Conservation (phyloP, 2,329 filamentous ascomycete genomes). For the Fusarium solani-melongenae region DNA sequence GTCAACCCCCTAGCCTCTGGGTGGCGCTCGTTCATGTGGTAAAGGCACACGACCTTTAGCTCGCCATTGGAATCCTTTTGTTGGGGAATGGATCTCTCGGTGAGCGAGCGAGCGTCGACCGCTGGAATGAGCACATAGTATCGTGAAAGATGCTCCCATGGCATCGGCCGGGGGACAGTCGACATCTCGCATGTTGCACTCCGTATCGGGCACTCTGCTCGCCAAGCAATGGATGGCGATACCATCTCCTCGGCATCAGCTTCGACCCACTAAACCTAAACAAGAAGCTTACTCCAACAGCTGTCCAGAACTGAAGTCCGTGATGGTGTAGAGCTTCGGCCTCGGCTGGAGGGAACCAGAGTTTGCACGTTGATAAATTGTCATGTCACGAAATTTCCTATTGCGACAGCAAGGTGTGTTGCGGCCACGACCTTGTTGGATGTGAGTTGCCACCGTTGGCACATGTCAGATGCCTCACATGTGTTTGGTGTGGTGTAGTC, state of each 20-base stretch:
- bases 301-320: background rate
- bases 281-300: conserved; percentile 12
- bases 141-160: background rate
- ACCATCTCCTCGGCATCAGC: conserved; percentile 1
- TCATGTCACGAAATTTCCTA: background rate
- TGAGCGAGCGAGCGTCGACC: background rate
- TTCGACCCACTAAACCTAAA: conserved; percentile 7
- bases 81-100: background rate
- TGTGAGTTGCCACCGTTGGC: conserved; percentile 10
- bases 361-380: background rate
- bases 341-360: conserved; percentile 9
- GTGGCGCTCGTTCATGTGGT: conserved; percentile 7
- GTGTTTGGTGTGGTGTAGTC: conserved; percentile 3
- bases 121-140: background rate
- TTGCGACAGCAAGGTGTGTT: background rate
- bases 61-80: background rate
- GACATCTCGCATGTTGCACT: background rate
- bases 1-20: background rate
- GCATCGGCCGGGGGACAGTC: background rate
- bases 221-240: background rate
- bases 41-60: conserved; percentile 4
- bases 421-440: background rate
- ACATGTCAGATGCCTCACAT: conserved; percentile 9
- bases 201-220: background rate
- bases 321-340: conserved; percentile 1